Conservation (phyloP, 331 rosid genomes). For the Telfairia occidentalis region DNA sequence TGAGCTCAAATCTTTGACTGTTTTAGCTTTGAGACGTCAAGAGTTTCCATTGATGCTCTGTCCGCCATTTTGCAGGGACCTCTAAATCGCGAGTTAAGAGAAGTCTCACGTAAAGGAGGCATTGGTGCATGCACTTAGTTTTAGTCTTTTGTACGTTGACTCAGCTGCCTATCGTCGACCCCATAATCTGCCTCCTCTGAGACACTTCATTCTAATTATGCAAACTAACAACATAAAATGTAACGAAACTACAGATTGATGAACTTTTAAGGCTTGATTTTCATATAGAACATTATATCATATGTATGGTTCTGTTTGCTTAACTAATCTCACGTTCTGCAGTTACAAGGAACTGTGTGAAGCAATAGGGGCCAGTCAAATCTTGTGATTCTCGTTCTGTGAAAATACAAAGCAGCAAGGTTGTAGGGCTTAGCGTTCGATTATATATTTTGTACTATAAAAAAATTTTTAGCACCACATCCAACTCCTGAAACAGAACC, state of each 20-base stretch:
- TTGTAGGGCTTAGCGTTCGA: too few relatives aligned
- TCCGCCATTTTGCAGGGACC: conserved; percentile 23
- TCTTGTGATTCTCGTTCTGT: background rate
- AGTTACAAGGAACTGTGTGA: background rate
- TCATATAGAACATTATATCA: background rate
- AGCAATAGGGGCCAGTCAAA: background rate
- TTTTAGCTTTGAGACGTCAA: background rate
- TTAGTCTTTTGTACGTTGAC: background rate
- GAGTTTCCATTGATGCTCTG: background rate
- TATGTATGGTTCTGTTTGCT: background rate
- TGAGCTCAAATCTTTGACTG: background rate
- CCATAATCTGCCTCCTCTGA: background rate
- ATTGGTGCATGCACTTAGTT: background rate
- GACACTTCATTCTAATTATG: background rate
- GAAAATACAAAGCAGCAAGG: background rate
- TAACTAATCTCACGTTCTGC: background rate
- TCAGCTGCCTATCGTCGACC: background rate
- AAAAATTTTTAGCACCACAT: too few relatives aligned
- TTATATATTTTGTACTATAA: background rate
- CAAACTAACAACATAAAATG: background rate
- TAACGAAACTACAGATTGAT: too few relatives aligned
- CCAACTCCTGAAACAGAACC: background rate
- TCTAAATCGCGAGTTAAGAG: conserved; percentile 32
- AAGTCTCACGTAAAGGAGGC: conserved; percentile 26
- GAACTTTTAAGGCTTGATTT: background rate